These are phyloP conservation scores for Dalbergia cultrata DNA, from an alignment of 306 rosid genomes.

Conservation along the genomic window DNA sequence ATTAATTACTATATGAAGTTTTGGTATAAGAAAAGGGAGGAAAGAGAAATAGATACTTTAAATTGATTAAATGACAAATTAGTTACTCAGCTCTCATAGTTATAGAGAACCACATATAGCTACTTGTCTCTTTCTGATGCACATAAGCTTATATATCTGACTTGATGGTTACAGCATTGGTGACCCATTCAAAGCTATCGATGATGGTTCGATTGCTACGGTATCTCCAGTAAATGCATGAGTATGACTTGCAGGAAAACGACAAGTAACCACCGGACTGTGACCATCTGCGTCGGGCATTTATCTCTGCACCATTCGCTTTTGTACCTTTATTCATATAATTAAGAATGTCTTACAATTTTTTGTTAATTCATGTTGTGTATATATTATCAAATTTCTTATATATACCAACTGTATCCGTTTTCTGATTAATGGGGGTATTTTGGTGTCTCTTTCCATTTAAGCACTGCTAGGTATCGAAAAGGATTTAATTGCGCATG, in stretches of 20 bases:
- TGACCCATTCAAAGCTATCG: background rate
- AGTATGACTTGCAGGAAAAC: background rate
- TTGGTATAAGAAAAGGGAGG: background rate
- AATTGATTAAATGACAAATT: background rate
- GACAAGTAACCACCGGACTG: slow-evolving; percentile 28
- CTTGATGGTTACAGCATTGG: background rate
- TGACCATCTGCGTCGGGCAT: background rate
- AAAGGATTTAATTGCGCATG: slow-evolving; percentile 23
- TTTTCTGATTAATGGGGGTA: too few relatives aligned
- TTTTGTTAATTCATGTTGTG: background rate
- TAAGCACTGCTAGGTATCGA: background rate
- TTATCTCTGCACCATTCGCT: background rate
- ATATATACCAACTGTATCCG: background rate
- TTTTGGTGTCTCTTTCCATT: background rate
- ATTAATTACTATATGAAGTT: background rate
- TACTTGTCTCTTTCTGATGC: background rate
- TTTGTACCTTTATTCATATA: background rate
- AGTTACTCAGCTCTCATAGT: background rate
- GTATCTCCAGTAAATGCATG: background rate
- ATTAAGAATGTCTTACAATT: background rate
- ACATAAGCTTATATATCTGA: background rate
- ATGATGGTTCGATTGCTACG: slow-evolving; percentile 10
- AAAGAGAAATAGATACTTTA: slow-evolving; percentile 5
- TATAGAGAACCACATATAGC: background rate
- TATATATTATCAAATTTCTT: background rate